These are phyloP conservation scores for Licmophora abbreviata DNA, from an alignment of 108 stramenopile species.

Conservation along the genomic window DNA sequence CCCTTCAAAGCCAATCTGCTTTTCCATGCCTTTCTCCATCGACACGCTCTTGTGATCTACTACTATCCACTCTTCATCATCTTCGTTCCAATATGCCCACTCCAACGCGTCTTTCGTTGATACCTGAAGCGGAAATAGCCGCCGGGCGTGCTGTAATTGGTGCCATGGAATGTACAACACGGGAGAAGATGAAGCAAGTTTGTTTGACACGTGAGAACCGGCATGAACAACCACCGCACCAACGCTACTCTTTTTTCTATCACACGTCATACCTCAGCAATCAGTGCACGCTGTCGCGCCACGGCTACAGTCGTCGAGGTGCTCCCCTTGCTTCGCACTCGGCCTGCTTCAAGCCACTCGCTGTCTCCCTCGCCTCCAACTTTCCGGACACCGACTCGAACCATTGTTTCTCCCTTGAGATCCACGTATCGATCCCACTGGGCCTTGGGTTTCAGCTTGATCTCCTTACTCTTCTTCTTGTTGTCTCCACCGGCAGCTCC, in stretches of 20 bases:
- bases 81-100: conserved; percentile 46
- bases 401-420: conserved; percentile 36
- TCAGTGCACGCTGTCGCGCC: conserved; percentile 57
- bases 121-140: conserved; percentile 57
- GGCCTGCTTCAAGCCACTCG: conserved; percentile 68
- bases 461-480: not conserved
- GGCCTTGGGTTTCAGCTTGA: conserved; percentile 30
- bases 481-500: not conserved
- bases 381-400: conserved; percentile 49
- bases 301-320: conserved; percentile 37
- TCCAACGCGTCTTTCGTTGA: conserved; percentile 50
- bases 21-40: conserved; percentile 50
- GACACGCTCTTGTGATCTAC: conserved; percentile 50
- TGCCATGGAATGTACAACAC: no score
- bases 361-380: conserved; percentile 9
- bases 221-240: not conserved
- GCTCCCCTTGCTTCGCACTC: conserved; percentile 47
- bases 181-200: no score
- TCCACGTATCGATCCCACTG: conserved; percentile 71
- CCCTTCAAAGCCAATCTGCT: conserved; percentile 79
- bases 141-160: conserved; percentile 65
- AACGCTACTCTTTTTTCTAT: not conserved
- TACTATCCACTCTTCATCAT: conserved; percentile 34
- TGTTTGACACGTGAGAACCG: not conserved
- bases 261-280: conserved; percentile 74